Evolutionary conservation across 768 basidiomycete species (phyloP), one percentile per base, ranked within the genome.

Genomic region (Suillus occidentalis): DNA sequence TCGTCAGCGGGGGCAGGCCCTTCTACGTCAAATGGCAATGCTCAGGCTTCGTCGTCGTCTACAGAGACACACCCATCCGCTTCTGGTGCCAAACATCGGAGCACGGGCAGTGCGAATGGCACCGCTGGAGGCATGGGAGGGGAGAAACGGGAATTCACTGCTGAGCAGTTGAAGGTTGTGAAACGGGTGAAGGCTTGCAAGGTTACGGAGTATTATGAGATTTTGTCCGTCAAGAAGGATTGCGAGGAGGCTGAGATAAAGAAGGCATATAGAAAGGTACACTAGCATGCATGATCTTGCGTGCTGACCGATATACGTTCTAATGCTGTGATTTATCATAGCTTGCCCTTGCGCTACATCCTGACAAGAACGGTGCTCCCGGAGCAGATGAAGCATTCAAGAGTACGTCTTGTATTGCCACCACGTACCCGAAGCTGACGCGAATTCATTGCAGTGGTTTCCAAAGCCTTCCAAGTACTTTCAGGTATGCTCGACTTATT

Each of bases 351-450:
- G 91, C 92, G 61, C 78, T 95, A 56, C 94, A 96, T 77, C 94
- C 94, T 4, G 94, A 96, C 75, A 96, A 91, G 81, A 97, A 97
- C 71, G 94, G 95, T 7, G 97, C 97, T 22, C 96, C 97, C n/a
- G 93, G 94, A 47, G 97, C 97, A 18, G 97, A 98, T 66, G 97
- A 99, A 75, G 97, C 97, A 3, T 99, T 99, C 81, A 99, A 99
- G 82, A 82, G 97, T 98, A 72, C 62, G 89, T 84, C 59, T 47
- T 65, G 34, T 42, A 49, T 25, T 0, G 22, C 60, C 47, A 64
- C 59, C 61, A 16, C 62, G 42, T 25, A 31, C 13, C 18, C 14
- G n/a, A 59, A 50, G 37, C 56, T 42, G 50, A 57, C 50, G 64
- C 25, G 71, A 69, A 3, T 62, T 13, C 10, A 45, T 20, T 28